A percentile compares a stretch with the other conserved stretches of the same genome.
Conservation (phyloP, 2,329 filamentous ascomycete genomes). For the Trichophyton simii region DNA sequence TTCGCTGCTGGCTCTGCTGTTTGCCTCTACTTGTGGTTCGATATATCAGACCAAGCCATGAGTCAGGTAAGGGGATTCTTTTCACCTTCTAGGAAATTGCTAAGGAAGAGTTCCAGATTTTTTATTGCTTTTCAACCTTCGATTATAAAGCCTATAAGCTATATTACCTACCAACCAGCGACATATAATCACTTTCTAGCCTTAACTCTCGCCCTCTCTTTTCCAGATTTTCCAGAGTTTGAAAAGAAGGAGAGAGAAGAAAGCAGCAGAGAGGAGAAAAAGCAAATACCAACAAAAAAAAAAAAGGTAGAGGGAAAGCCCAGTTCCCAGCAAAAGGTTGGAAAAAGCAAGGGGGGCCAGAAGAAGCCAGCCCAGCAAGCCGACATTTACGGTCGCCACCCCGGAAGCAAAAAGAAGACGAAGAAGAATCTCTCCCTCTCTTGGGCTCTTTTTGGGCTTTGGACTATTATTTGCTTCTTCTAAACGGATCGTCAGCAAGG, state of each 20-base stretch:
- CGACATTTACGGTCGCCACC: not conserved
- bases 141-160: not conserved
- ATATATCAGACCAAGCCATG: not conserved
- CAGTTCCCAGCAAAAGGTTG: too few species aligned
- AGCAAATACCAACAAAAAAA: not conserved
- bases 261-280: not conserved
- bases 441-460: not conserved
- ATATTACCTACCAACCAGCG: too few species aligned
- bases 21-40: not conserved
- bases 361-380: not conserved
- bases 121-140: not conserved
- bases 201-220: too few species aligned
- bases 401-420: not conserved
- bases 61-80: not conserved
- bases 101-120: slow-evolving; percentile 1
- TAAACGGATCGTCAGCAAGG: not conserved
- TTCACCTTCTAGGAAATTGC: not conserved
- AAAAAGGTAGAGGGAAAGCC: not conserved
- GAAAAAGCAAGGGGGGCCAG: too few species aligned
- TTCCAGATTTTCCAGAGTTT: not conserved
- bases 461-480: not conserved
- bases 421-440: not conserved
- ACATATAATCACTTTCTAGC: too few species aligned
- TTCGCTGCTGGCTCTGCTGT: too few species aligned
- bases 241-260: not conserved